Evolutionary conservation across 768 basidiomycete species (phyloP), one percentile per base, ranked within the genome.

Genomic region (Xerocomus potaroensis): DNA sequence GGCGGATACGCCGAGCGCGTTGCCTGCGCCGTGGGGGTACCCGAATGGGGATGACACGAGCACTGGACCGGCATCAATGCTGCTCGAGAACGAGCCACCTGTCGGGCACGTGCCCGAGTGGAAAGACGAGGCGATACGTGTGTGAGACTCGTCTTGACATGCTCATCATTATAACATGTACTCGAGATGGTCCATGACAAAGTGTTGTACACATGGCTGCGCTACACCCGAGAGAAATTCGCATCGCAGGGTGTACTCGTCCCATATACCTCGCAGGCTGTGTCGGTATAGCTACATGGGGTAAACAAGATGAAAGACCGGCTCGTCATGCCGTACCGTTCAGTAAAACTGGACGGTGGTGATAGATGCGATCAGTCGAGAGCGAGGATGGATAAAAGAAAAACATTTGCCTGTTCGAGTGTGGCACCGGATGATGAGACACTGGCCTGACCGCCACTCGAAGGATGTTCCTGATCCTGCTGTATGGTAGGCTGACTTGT

Each of bases 381-480:
- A 11, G 8, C n/a, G n/a, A n/a, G n/a, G n/a, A 21, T 22, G 5
- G 21, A 3, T 22, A 11, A 42, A 29, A 3, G 3, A 21, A 36
- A 27, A 1, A 32, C 24, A 22, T 52, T 50, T 31, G 49, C 55
- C 52, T 65, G 65, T 4, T 64, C 63, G 48, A 64, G 29, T n/a
- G 45, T 65, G 0, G 49, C 14, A 15, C 40, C 32, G 4, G 63
- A 55, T 8, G 63, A 55, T n/a, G 56, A 47, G 11, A 50, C 42
- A 26, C 22, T 41, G 6, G 49, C 43, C 31, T 57, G 65, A 10
- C 53, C 57, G 15, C 46, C 53, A 4, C 50, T 47, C 11, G 56
- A 35, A 33, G 50, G 43, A 24, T 57, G 56, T 11, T 64, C 62
- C 31, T 52, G 53, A 16, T 66, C 64, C 19, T 62, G 61, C 18